Base-by-base conservation (phyloP, 108 stramenopile genomes). In the Cyclotella choctawhatcheeana region DNA sequence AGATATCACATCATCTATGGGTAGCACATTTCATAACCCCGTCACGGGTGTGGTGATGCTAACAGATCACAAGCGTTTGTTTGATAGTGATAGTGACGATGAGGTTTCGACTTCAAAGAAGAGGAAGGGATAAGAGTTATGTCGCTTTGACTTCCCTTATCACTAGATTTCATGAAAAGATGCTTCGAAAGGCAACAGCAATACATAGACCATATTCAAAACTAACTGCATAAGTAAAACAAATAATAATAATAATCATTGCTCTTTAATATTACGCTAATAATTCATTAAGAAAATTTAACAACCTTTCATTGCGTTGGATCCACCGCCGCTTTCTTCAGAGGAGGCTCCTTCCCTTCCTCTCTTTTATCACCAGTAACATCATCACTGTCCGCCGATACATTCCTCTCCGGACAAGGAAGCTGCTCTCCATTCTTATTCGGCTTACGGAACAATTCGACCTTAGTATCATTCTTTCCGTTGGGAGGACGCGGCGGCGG, bases 51-150 rank as follows among this genome's bases (percentile, higher is more conserved):
- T 56, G 7, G 34, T 34, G 58, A 58, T 66, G 44, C 32, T 59
- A 48, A 34, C 53, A 6, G 29, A 73, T 40, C 58, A 44, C n/a
- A 74, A 74, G 50, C 37, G 54, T 2, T 21, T 66, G 44, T 66
- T 66, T 58, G 64, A 56, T 29, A 74, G 58, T 63, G 73, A 66
- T 37, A 56, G 66, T n/a, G 73, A 67, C 10, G 43, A 44, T 16
- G 60, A 43, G 20, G 60, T 5, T 17, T 18, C 3, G 29, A 25
- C 37, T 14, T 61, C 60, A 44, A 61, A 43, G 43, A 40, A 40
- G n/a, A 44, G 22, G 60, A 40, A 44, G 4, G 29, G 37, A 12
- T 40, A 12, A 40, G 37, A 40, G n/a, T n/a, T n/a, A n/a, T n/a
- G n/a, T n/a, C n/a, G n/a, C n/a, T n/a, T n/a, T n/a, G n/a, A n/a